Base-by-base conservation (phyloP, 1,139 yeast species). In the Scheffersomyces parashehatae region DNA sequence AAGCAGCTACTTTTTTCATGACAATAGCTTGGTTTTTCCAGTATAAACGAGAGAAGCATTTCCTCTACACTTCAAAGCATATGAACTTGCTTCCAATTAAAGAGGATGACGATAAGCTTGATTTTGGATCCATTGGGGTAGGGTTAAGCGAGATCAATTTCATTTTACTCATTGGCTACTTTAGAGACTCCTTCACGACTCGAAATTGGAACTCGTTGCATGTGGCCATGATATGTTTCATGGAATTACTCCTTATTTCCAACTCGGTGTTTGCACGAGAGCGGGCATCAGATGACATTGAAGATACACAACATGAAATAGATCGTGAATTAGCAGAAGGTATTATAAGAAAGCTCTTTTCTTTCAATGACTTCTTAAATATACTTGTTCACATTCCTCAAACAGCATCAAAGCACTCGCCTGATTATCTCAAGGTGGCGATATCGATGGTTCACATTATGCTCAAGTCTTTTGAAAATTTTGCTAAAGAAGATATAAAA, bases 11-110 rank as follows among this genome's bases (percentile, higher is more conserved):
- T 41, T 90, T 78, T 59, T 77, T 88, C 42, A 71, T 80, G 47
- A 69, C 88, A 4, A 68, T 79, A 8, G 74, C 90, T 0, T 93
- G 97, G 97, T 86, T 89, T 55, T 67, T 73, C 44, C 53, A 56
- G 6, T 74, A 64, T 51, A 71, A 69, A 44, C 53, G 78, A 15
- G 68, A 64, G 15, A 24, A 15, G 12, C 31, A n/a, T 11, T 15
- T 16, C 12, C 16, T 29, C 16, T 37, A 30, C 31, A 12, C 24
- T 11, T n/a, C 36, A 5, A 41, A 33, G n/a, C 35, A 31, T 13
- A 24, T 34, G 7, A 4, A 20, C 9, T n/a, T 28, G 24, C 15
- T 39, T 24, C 12, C 42, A 6, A 12, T 44, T 13, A 29, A 12
- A 10, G 52, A 52, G 9, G 54, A 54, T 16, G 67, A 57, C 29